Evolutionary conservation across 805 yeast genomes (phyloP).

Genomic region (Zygosaccharomyces siamensis): DNA sequence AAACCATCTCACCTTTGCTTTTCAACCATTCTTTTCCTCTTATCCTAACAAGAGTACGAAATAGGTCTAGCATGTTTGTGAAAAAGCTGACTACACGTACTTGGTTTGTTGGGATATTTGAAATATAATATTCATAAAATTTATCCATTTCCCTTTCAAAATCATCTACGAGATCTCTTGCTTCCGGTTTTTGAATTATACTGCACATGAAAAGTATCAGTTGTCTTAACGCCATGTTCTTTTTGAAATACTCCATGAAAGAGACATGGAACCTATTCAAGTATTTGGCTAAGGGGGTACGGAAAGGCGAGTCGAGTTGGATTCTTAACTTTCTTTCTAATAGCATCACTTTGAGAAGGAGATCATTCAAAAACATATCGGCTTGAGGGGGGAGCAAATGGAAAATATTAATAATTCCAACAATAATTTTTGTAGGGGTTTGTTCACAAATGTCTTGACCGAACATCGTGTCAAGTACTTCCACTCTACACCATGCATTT

Average conservation of each 20-base stretch:
- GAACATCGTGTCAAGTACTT: constrained; percentile 66
- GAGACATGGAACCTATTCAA: constrained; percentile 77
- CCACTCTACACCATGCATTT: constrained; percentile 92
- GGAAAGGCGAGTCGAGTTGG: constrained; percentile 81
- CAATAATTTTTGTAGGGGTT: constrained; percentile 78
- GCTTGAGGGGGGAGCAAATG: constrained; percentile 91
- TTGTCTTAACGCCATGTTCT: constrained; percentile 58
- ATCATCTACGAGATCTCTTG: constrained; percentile 47
- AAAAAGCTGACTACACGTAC: constrained; percentile 40
- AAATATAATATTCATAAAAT: constrained; percentile 44
- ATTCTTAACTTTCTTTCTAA: constrained; percentile 82
- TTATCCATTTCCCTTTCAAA: constrained; percentile 49
- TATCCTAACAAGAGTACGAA: constrained; percentile 46
- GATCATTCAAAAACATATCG: constrained; percentile 82
- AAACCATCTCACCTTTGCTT: constrained; percentile 37
- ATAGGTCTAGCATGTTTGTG: constrained; percentile 67
- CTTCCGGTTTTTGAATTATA: constrained; percentile 30
- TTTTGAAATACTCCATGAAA: constrained; percentile 62
- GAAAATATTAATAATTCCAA: constrained; percentile 85
- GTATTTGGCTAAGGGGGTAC: constrained; percentile 84
- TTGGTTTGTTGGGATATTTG: constrained; percentile 39
- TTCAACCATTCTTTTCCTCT: constrained; percentile 57
- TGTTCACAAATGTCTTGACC: constrained; percentile 77
- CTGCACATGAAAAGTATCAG: constrained; percentile 42
- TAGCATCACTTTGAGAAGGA: constrained; percentile 67